phyloP scores from a whole-genome alignment of 352 stramenopile genomes.

The Aphanomyces euteiches region DNA sequence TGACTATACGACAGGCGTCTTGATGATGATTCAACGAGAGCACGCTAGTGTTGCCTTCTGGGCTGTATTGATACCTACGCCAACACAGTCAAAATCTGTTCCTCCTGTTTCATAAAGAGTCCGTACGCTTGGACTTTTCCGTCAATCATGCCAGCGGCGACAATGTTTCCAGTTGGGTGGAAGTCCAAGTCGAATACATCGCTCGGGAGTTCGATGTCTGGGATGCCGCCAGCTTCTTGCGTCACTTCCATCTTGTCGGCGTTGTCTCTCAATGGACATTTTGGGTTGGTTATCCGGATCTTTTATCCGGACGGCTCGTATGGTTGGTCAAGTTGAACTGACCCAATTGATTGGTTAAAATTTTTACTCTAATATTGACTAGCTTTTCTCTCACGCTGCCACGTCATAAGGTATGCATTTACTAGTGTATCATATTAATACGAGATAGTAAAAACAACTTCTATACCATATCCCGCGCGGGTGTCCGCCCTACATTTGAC shows the following conservation, averaged over 20 bases:
- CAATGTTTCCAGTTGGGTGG: slow-evolving; percentile 62
- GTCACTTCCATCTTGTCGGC: slow-evolving; percentile 5
- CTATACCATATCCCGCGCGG: slow-evolving; percentile 3
- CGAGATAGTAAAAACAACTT: no score
- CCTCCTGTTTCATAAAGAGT: neutral
- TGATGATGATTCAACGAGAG: slow-evolving; percentile 74
- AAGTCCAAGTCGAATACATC: slow-evolving; percentile 87
- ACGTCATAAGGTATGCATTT: no score
- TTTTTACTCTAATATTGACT: no score
- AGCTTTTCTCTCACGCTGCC: no score
- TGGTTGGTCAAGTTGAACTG: slow-evolving; percentile 17
- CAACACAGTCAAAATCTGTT: slow-evolving; percentile 7
- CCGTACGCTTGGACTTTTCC: slow-evolving; percentile 79
- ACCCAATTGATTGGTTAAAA: neutral
- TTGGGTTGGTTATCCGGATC: neutral
- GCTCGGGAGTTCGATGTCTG: slow-evolving; percentile 63
- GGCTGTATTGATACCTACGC: slow-evolving; percentile 73
- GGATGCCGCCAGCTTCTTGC: slow-evolving; percentile 18
- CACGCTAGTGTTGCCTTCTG: slow-evolving; percentile 62
- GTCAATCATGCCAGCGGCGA: slow-evolving; percentile 68
- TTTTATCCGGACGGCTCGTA: slow-evolving; percentile 16
- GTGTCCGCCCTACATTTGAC: slow-evolving; percentile 8
- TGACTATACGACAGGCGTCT: slow-evolving; percentile 58
- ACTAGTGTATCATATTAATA: no score
- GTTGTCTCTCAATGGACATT: neutral